Conservation (phyloP, 805 yeast genomes). For the Starmerella lactis-condensi region DNA sequence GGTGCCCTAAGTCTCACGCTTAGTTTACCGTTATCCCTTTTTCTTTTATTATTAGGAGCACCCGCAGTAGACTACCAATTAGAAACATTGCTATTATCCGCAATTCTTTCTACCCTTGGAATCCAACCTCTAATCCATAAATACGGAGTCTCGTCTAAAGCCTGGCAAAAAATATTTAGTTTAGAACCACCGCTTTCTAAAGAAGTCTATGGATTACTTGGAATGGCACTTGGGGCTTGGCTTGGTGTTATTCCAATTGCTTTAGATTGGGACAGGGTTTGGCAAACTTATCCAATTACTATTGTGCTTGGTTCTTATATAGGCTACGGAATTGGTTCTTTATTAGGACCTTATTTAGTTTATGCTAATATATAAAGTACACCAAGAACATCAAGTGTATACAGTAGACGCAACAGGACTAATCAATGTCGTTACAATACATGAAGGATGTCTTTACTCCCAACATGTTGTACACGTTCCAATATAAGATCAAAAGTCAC, state of each 20-base stretch:
- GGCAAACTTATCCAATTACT: slow-evolving; percentile 95
- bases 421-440: too few species aligned
- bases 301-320: slow-evolving; percentile 56
- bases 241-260: slow-evolving; percentile 86
- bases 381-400: too few species aligned
- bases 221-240: slow-evolving; percentile 59
- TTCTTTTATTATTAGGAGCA: slow-evolving; percentile 58
- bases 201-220: slow-evolving; percentile 22
- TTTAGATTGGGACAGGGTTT: slow-evolving; percentile 90
- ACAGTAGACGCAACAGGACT: too few species aligned
- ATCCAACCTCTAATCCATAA: slow-evolving; percentile 45
- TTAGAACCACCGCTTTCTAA: slow-evolving; percentile 22
- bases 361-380: too few species aligned
- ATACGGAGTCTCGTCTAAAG: slow-evolving; percentile 33
- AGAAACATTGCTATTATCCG: slow-evolving; percentile 43
- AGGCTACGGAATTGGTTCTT: slow-evolving; percentile 52
- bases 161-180: slow-evolving; percentile 25
- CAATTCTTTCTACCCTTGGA: slow-evolving; percentile 41
- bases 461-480: too few species aligned
- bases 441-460: too few species aligned
- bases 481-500: too few species aligned
- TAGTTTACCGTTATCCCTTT: slow-evolving; percentile 17
- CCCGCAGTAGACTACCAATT: slow-evolving; percentile 35
- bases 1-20: slow-evolving; percentile 19
- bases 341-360: too few species aligned